phyloP scores from a whole-genome alignment of 495 filamentous ascomycete genomes.

The Aspergillus nidulans region DNA sequence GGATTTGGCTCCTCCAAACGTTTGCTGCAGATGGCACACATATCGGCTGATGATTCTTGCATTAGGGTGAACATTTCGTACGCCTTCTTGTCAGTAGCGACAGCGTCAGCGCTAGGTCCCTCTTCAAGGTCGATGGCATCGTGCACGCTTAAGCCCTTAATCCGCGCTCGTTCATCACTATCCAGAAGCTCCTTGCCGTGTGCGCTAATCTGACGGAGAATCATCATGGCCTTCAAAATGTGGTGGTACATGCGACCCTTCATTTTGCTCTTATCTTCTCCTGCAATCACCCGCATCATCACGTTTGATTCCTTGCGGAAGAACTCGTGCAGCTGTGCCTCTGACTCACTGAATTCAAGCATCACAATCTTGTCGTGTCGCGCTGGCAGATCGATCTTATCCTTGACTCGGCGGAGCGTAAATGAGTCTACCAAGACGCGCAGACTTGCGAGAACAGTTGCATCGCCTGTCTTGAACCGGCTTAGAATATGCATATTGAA shows the following conservation, averaged over 20 bases:
- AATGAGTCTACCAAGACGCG: conserved; percentile 90
- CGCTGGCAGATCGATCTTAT: conserved; percentile 76
- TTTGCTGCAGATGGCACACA: conserved; percentile 62
- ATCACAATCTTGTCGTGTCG: conserved; percentile 66
- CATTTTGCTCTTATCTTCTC: conserved; percentile 53
- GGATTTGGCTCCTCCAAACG: conserved; percentile 48
- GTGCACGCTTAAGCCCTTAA: conserved; percentile 71
- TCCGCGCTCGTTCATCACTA: conserved; percentile 70
- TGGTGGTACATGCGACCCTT: conserved; percentile 83
- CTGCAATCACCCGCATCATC: conserved; percentile 53
- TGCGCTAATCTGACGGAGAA: conserved; percentile 83
- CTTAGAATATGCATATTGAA: conserved; percentile 75
- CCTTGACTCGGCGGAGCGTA: conserved; percentile 87
- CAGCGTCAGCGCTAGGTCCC: conserved; percentile 57
- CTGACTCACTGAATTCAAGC: conserved; percentile 53
- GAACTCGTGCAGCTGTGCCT: conserved; percentile 53
- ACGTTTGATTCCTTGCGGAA: conserved; percentile 61
- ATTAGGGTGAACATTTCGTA: conserved; percentile 81
- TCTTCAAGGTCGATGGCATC: conserved; percentile 85
- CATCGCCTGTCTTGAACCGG: conserved; percentile 74
- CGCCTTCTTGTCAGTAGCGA: conserved; percentile 58
- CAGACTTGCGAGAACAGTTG: conserved; percentile 76
- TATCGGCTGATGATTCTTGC: conserved; percentile 66
- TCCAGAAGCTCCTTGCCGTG: conserved; percentile 85
- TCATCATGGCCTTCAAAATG: conserved; percentile 84